These are phyloP conservation scores for Claviceps humidiphila DNA, from an alignment of 2,329 filamentous ascomycete genomes.

Conservation along the genomic window DNA sequence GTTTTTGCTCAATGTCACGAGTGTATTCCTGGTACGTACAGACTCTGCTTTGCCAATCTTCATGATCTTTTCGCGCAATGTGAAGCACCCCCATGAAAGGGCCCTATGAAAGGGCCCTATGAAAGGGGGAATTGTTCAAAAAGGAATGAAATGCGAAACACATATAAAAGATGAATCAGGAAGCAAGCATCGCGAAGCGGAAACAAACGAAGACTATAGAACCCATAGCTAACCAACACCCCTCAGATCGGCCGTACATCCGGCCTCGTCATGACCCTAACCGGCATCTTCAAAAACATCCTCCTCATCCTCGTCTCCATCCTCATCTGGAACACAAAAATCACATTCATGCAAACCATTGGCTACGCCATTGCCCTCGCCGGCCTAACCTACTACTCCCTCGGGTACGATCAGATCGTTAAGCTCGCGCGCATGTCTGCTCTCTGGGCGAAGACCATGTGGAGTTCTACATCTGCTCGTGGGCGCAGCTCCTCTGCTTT, in stretches of 20 bases:
- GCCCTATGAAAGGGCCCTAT: too few relatives aligned
- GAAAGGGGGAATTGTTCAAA: background rate
- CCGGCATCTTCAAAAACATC: conserved; percentile 79
- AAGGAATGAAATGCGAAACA: too few relatives aligned
- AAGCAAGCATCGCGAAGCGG: background rate
- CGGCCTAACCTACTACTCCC: conserved; percentile 37
- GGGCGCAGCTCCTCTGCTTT: conserved; percentile 3
- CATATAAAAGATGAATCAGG: background rate
- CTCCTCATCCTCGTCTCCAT: conserved; percentile 67
- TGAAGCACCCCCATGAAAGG: background rate
- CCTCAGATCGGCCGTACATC: conserved; percentile 75
- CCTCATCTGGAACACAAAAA: conserved; percentile 62
- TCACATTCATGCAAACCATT: conserved; percentile 57
- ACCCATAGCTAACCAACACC: conserved; percentile 6
- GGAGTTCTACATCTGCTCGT: conserved; percentile 11
- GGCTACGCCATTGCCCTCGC: conserved; percentile 60
- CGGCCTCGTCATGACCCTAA: conserved; percentile 71
- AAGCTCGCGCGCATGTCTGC: conserved; percentile 11
- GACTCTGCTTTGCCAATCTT: background rate
- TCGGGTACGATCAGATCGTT: conserved; percentile 23
- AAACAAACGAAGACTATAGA: background rate
- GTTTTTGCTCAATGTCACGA: conserved; percentile 69
- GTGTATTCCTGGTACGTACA: conserved; percentile 65
- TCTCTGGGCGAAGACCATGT: conserved; percentile 12
- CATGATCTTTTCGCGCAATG: background rate